Percentiles rank a stretch among this genome's conserved stretches.
These are phyloP conservation scores for Ilex asprella DNA, from an alignment of 257 asterid species.

Conservation along the genomic window DNA sequence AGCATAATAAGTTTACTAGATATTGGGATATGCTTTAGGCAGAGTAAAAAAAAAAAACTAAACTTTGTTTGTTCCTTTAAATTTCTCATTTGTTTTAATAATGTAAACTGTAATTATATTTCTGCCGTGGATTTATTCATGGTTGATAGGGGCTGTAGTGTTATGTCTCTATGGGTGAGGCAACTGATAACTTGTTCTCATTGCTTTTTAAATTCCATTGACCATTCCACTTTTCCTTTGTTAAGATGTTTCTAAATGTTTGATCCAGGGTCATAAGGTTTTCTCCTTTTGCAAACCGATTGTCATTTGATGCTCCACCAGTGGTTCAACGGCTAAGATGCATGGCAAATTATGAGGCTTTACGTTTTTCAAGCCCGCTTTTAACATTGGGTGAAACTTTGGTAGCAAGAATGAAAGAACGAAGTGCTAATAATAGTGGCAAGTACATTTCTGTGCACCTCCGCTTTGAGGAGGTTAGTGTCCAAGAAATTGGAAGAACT, in stretches of 20 bases:
- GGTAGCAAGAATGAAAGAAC: constrained; percentile 84
- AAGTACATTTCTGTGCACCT: constrained; percentile 94
- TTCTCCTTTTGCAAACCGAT: constrained; percentile 91
- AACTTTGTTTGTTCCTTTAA: too few species aligned
- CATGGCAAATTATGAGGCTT: constrained; percentile 88
- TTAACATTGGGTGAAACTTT: constrained; percentile 57
- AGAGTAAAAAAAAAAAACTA: too few species aligned
- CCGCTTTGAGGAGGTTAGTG: constrained; percentile 97
- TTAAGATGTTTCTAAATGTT: background rate
- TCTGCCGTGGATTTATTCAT: too few species aligned
- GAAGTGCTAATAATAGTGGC: constrained; percentile 76
- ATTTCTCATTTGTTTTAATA: too few species aligned
- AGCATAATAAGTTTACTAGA: too few species aligned
- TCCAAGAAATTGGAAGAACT: constrained; percentile 1
- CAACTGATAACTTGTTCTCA: too few species aligned
- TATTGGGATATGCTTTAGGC: too few species aligned
- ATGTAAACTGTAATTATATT: too few species aligned
- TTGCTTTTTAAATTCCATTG: too few species aligned
- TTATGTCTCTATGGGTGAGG: too few species aligned
- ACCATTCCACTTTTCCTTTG: background rate
- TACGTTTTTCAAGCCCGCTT: constrained; percentile 68
- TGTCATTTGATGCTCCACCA: constrained; percentile 91
- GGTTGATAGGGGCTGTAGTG: too few species aligned
- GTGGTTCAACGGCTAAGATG: constrained; percentile 84
- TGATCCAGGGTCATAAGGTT: constrained; percentile 74